Evolutionary conservation across 306 rosid species (phyloP), one percentile per base, ranked within the genome.

Genomic region (Dryas alaskensis): DNA sequence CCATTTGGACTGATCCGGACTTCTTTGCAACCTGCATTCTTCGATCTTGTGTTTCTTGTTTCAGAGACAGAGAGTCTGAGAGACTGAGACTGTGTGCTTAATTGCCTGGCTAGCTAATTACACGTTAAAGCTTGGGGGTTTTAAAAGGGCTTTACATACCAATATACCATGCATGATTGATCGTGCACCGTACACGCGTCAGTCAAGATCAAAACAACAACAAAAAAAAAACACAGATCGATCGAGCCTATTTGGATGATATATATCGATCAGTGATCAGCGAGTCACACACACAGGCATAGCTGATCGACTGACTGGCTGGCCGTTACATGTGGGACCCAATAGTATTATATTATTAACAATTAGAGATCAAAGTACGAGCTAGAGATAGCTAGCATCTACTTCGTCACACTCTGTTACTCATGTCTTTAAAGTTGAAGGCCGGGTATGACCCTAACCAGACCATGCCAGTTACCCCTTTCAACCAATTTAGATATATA

Each of bases 1-100:
- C 76, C 76, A 78, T 51, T 43, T 45, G 66, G 42, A 76, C n/a
- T 8, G 37, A 43, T 4, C 19, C 60, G 0, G 86, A 64, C 65
- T 83, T 81, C 57, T 81, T 74, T 50, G 81, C 74, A 25, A 83
- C 82, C 70, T 80, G 84, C 89, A 87, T 84, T 9, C 5, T 19
- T 19, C 19, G 19, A 19, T 12, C 1, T 67, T 50, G 7, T n/a
- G 2, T 42, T 52, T 52, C 40, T 45, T 45, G 48, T 45, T 10
- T 27, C 31, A 19, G 12, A 25, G 65, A 14, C 16, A 12, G 51
- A 42, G 51, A 3, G 53, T 49, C 40, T 19, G 46, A 1, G 27
- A 47, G 51, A 17, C 62, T 37, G 13, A 9, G 70, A 6, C 4
- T 22, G 6, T n/a, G 31, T 8, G 7, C 19, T 19, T 19, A 19